Evolutionary conservation across 495 filamentous ascomycete genomes (phyloP).

Genomic region (Aspergillus heteromorphus): DNA sequence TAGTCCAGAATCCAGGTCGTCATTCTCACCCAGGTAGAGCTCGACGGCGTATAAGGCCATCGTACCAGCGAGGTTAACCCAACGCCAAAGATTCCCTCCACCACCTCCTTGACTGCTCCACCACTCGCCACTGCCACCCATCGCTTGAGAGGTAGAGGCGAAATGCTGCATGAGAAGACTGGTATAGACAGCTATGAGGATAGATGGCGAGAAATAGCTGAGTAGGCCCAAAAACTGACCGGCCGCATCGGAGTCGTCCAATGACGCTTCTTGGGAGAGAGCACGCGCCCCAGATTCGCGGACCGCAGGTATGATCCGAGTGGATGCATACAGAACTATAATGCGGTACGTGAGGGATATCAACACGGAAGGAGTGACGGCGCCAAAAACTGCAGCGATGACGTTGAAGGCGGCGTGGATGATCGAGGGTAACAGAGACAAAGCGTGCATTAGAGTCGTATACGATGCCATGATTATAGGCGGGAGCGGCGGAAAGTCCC

Average conservation of each 20-base stretch:
- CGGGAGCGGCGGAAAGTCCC: conserved; percentile 89
- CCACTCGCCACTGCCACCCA: conserved; percentile 66
- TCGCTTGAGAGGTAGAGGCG: conserved; percentile 57
- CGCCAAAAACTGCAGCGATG: conserved; percentile 80
- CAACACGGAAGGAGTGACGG: conserved; percentile 90
- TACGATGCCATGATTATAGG: conserved; percentile 99
- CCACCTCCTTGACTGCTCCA: conserved; percentile 76
- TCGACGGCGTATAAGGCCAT: conserved; percentile 88
- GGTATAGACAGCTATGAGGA: conserved; percentile 94
- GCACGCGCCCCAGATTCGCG: conserved; percentile 77
- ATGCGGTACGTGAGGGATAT: conserved; percentile 90
- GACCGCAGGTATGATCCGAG: conserved; percentile 92
- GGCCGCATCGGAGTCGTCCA: conserved; percentile 81
- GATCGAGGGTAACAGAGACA: conserved; percentile 75
- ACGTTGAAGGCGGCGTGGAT: conserved; percentile 82
- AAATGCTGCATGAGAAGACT: conserved; percentile 95
- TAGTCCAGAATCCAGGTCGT: conserved; percentile 59
- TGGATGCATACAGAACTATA: conserved; percentile 88
- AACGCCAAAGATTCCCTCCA: conserved; percentile 83
- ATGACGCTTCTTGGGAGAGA: conserved; percentile 71
- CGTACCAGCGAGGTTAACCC: conserved; percentile 84
- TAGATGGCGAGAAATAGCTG: conserved; percentile 87
- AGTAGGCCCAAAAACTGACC: conserved; percentile 72
- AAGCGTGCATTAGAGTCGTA: conserved; percentile 77
- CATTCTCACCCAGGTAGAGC: conserved; percentile 73